These are phyloP conservation scores for Candida sp. DNA, from an alignment of 1,139 yeast genomes.

Conservation along the genomic window DNA sequence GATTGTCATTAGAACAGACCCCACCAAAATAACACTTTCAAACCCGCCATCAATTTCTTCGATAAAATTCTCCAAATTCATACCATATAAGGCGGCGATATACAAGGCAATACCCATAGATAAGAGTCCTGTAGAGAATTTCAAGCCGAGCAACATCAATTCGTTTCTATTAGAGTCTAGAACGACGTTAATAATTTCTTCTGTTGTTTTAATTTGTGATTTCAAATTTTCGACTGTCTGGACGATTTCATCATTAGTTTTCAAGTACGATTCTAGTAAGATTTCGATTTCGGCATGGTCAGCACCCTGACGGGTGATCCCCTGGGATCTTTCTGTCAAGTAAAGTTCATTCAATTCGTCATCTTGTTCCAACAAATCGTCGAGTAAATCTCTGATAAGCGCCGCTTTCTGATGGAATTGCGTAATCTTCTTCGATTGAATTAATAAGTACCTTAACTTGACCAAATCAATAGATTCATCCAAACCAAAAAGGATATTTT, in stretches of 20 bases:
- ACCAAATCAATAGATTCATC: conserved; percentile 40
- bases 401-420: conserved; percentile 43
- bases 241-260: conserved; percentile 43
- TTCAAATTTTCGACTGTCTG: conserved; percentile 40
- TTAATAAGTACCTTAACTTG: conserved; percentile 37
- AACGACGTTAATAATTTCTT: conserved; percentile 44
- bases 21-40: conserved; percentile 26
- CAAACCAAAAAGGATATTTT: conserved; percentile 32
- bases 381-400: conserved; percentile 37
- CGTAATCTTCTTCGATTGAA: conserved; percentile 41
- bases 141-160: conserved; percentile 43
- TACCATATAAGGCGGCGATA: conserved; percentile 42
- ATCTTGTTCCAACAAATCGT: conserved; percentile 37
- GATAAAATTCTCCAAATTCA: conserved; percentile 85
- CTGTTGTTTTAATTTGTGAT: conserved; percentile 43
- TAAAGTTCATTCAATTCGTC: conserved; percentile 40
- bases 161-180: conserved; percentile 47
- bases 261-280: conserved; percentile 41
- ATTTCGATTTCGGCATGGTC: conserved; percentile 44
- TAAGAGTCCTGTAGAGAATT: conserved; percentile 39
- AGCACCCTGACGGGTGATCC: conserved; percentile 22
- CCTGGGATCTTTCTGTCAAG: conserved; percentile 26
- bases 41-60: conserved; percentile 65
- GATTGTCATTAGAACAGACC: conserved; percentile 21
- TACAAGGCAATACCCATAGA: conserved; percentile 39